Conservation (phyloP, 805 yeast genomes). For the Zygoascus biomembranicola region DNA sequence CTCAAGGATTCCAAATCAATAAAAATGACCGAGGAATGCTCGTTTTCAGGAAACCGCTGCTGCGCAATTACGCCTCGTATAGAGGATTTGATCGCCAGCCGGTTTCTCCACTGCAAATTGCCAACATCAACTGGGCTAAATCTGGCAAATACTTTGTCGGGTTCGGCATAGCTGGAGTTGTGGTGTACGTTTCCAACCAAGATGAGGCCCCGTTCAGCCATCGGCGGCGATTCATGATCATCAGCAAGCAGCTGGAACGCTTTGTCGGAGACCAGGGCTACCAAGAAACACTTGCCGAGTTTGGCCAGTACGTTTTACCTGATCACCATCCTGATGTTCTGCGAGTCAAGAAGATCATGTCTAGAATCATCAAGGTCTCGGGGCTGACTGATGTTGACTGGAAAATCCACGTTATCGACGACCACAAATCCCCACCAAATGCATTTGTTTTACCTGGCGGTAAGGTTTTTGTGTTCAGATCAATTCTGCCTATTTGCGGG, state of each 20-base stretch:
- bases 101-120: background rate
- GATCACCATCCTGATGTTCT: constrained; percentile 48
- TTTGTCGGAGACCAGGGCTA: constrained; percentile 60
- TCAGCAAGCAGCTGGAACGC: constrained; percentile 56
- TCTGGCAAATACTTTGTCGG: constrained; percentile 23
- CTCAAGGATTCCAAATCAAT: too few species aligned
- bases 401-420: constrained; percentile 73
- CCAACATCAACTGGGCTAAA: constrained; percentile 7
- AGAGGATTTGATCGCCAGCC: constrained; percentile 28
- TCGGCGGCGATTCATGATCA: constrained; percentile 62
- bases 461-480: constrained; percentile 80
- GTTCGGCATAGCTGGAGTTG: constrained; percentile 24
- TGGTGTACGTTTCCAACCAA: constrained; percentile 42
- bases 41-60: too few species aligned
- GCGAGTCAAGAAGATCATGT: constrained; percentile 55
- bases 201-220: constrained; percentile 79
- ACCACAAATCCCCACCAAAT: constrained; percentile 73
- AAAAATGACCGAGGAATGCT: too few species aligned
- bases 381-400: constrained; percentile 39
- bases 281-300: constrained; percentile 49
- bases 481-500: constrained; percentile 66
- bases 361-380: constrained; percentile 42
- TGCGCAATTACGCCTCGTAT: constrained; percentile 31
- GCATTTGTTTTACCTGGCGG: constrained; percentile 97
- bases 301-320: constrained; percentile 48